These are phyloP conservation scores for Boechera stricta DNA, from an alignment of 345 rosid genomes.

Conservation along the genomic window DNA sequence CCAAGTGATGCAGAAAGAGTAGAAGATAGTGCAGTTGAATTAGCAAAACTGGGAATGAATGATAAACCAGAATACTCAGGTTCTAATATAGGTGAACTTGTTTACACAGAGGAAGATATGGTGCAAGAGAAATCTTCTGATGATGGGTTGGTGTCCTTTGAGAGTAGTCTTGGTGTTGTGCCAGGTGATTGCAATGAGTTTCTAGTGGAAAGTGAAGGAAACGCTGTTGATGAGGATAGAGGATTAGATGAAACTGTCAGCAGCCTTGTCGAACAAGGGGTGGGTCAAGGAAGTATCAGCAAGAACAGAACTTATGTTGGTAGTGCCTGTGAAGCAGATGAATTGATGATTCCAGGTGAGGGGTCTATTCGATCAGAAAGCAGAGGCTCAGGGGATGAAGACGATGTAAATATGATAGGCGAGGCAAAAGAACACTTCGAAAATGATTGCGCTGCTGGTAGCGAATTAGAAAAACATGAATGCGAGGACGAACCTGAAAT, in stretches of 20 bases:
- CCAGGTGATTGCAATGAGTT: conserved; percentile 14
- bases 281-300: conserved; percentile 15
- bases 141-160: conserved; percentile 31
- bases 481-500: conserved; percentile 30
- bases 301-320: not conserved
- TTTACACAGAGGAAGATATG: conserved; percentile 13
- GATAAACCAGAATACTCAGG: conserved; percentile 17
- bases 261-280: conserved; percentile 36
- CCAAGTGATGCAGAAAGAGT: conserved; percentile 23
- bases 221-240: conserved; percentile 5
- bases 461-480: conserved; percentile 35
- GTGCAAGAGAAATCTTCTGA: conserved; percentile 20
- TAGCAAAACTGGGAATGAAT: conserved; percentile 7
- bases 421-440: conserved; percentile 9
- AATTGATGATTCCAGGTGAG: conserved; percentile 3
- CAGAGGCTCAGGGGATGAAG: conserved; percentile 28
- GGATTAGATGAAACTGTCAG: conserved; percentile 32
- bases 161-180: conserved; percentile 17
- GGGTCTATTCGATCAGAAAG: conserved; percentile 16
- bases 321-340: conserved; percentile 11
- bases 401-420: conserved; percentile 13
- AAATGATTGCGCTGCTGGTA: conserved; percentile 18
- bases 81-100: conserved; percentile 18
- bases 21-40: conserved; percentile 37
- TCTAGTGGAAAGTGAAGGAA: conserved; percentile 33